Evolutionary conservation across 192 early-diverging fungal genomes (phyloP), one percentile per base, ranked within the genome.

Genomic region (Coemansia sp.): DNA sequence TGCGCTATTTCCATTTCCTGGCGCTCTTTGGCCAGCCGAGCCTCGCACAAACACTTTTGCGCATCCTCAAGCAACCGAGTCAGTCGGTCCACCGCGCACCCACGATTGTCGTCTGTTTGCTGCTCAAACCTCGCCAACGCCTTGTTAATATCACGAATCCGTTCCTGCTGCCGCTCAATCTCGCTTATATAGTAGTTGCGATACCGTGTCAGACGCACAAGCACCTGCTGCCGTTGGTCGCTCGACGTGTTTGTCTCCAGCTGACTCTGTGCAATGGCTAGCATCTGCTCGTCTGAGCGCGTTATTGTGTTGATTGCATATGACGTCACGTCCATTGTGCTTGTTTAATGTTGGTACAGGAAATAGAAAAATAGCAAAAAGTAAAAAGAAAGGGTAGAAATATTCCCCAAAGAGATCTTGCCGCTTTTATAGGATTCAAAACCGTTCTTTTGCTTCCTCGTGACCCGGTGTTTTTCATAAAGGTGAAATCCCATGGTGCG

Each of bases 131-230:
- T 62, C 0, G 24, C 60, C 35, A 79, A 39, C 1, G 76, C 63
- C 29, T 50, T 58, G 17, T 52, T 53, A 10, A 79, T 79, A 52
- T 79, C 71, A 10, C 9, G 14, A n/a, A 79, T 70, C 22, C 71
- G 66, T 48, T 73, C 76, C 38, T 65, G 48, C 37, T 79, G 66
- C 45, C 60, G 59, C 49, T 23, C 37, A 6, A 79, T 66, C 17
- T 79, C 76, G 23, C 17, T 41, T 27, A 53, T 54, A 50, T 79
- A 79, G 57, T 70, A 61, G 59, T 63, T 48, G 14, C 76, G 71
- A 27, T 66, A 79, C 27, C 67, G 76, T 5, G 50, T 55, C 19
- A 79, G 63, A 14, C 76, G 47, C 14, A 51, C 61, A 7, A 63
- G 43, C 25, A 79, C 76, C 48, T 73, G 63, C 12, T 65, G 58